Conservation (phyloP, 768 basidiomycete genomes). For the Leccinum rimulosum region DNA sequence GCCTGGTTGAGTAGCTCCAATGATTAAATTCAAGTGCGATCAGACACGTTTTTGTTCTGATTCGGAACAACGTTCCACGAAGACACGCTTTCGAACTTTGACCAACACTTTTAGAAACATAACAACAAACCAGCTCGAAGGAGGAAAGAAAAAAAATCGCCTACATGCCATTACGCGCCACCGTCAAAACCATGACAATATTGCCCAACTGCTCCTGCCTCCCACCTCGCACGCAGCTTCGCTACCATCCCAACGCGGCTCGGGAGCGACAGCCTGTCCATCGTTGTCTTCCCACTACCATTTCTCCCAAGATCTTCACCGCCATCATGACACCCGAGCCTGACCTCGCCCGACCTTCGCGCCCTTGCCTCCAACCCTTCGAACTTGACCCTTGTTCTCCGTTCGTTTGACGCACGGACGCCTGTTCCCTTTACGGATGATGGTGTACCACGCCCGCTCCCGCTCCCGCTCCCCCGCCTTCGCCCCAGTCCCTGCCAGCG, state of each 20-base stretch:
- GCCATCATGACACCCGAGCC: not conserved
- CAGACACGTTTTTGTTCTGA: not conserved
- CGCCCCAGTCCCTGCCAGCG: not conserved
- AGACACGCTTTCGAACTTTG: not conserved
- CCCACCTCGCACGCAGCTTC: constrained; percentile 22
- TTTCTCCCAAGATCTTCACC: not conserved
- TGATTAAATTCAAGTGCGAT: not conserved
- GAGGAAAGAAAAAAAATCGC: not conserved
- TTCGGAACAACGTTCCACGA: not conserved
- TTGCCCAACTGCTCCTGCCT: not conserved
- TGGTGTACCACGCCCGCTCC: not conserved
- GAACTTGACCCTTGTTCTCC: constrained; percentile 6
- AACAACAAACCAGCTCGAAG: not conserved
- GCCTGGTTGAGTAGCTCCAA: not conserved
- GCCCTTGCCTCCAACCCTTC: not conserved
- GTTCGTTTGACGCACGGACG: constrained; percentile 3
- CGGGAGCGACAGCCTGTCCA: constrained; percentile 1
- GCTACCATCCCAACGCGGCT: constrained; percentile 18
- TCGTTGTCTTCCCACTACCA: not conserved
- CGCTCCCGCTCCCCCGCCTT: not conserved
- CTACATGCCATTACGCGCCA: not conserved
- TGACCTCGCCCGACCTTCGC: not conserved
- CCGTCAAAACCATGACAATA: not conserved
- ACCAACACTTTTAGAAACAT: not conserved
- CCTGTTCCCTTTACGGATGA: not conserved